Evolutionary conservation across 2,329 filamentous ascomycete species (phyloP).

Genomic region (Pestalotiopsis sp.): DNA sequence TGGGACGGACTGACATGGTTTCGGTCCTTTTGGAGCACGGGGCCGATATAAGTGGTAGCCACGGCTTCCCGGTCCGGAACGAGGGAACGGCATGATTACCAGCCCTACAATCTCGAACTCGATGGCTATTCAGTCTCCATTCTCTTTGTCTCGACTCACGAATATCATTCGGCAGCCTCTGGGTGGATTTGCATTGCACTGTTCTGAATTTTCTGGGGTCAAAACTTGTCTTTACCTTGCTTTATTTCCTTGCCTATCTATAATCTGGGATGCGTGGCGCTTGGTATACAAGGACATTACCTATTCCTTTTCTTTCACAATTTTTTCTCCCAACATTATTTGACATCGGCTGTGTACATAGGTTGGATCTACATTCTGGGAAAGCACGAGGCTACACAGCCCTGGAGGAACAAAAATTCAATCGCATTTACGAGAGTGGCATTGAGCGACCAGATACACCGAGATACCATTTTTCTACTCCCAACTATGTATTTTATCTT

Average conservation of each 20-base stretch:
- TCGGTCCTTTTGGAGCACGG: conserved; percentile 33
- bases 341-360: background rate
- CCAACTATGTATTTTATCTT: background rate
- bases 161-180: background rate
- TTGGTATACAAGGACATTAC: background rate
- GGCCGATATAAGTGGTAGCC: conserved; percentile 18
- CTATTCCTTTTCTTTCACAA: background rate
- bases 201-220: background rate
- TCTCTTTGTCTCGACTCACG: background rate
- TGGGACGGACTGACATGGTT: conserved; percentile 34
- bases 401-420: background rate
- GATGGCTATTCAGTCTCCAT: background rate
- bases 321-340: background rate
- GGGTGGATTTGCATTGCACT: background rate
- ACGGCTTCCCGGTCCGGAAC: background rate
- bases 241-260: background rate
- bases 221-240: background rate
- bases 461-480: conserved; percentile 1
- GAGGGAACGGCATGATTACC: background rate
- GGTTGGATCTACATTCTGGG: background rate
- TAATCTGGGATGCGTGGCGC: conserved; percentile 1
- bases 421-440: background rate
- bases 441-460: background rate
- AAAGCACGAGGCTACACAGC: background rate
- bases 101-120: background rate